Evolutionary conservation across 2,329 filamentous ascomycete species (phyloP), one percentile per base, ranked within the genome.

Genomic region (Sarocladium kiliense): DNA sequence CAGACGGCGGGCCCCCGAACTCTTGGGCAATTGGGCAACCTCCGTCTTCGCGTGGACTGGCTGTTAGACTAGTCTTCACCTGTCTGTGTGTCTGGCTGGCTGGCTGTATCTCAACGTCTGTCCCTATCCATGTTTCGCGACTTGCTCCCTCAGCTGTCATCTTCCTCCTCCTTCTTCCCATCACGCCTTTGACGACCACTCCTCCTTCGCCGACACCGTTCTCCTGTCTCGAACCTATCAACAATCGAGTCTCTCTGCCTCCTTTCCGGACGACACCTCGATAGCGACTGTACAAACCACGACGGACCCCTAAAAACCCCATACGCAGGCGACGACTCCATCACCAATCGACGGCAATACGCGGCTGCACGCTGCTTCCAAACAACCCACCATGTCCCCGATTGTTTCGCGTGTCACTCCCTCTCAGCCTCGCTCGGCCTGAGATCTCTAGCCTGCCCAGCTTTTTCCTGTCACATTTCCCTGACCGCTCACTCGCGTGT

Each of bases 341-440:
- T 51, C 26, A 34, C 44, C 23, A 27, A 27, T 9, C 25, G 12
- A 27, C 23, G 36, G 16, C 41, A 27, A 51, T 36, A 21, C 47
- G 47, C 47, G 47, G 47, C 47, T 32, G 16, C 30, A 36, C 27
- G 47, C 47, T 51, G 47, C 47, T 25, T 51, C 30, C 47, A 51
- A 36, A 51, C 30, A 51, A 51, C 26, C 27, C 47, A 51, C 18
- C 47, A 51, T 51, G 47, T 32, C 11, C 47, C 21, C 30, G 47
- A 36, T 51, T 36, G 47, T 51, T 51, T 51, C 47, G 47, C 30
- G 47, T 51, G 47, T 36, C 47, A 51, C 27, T 34, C 30, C n/a
- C 26, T 36, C 47, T 32, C 47, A 51, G 47, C 26, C 47, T 51
- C 47, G 30, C 30, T 34, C 27, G 47, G 47, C 47, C 47, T 51